Base-by-base conservation (phyloP, 352 stramenopile species). In the Pythium angustatum region DNA sequence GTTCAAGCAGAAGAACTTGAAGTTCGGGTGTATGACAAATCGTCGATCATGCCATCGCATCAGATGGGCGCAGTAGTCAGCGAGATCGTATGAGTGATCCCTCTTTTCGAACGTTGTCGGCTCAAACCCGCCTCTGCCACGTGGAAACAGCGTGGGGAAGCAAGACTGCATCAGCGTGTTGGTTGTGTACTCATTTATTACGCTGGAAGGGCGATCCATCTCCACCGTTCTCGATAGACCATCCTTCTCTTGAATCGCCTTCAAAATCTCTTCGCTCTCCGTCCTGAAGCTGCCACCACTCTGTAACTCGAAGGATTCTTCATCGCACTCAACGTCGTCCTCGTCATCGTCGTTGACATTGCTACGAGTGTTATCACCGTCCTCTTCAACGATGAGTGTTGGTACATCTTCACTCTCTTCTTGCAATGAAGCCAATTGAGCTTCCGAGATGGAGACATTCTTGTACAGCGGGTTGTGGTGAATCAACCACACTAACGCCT, bases 1-100 rank as follows among this genome's bases (percentile, higher is more conserved):
- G 26, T 68, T 68, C 22, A 74, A 34, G 19, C 62, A 75, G 24
- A 67, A 67, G 17, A 75, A 71, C 26, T 75, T 72, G 51, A 75
- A 75, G 2, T 62, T 72, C 4, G 4, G 30, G 19, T 69, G 62
- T 1, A 61, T 61, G 0, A 69, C 49, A 21, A 69, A 69, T 0
- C 62, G 62, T 5, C 62, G 45, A 24, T 69, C 62, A 19, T 69
- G 62, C 53, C 53, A 69, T 9, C n/a, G 17, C 62, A 71, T 71
- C 10, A 76, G n/a, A 41, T 70, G 61, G 0, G 55, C 27, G 43
- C 54, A 72, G 9, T 59, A 75, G 0, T 62, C 62, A 7, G 54
- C 51, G 14, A 75, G 7, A 0, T 51, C 58, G 27, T 61, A 72
- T 7, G 61, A 28, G 26, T 75, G 53, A 5, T 17, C 2, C 40